Evolutionary conservation across 345 rosid species (phyloP).

Genomic region (Salix purpurea): DNA sequence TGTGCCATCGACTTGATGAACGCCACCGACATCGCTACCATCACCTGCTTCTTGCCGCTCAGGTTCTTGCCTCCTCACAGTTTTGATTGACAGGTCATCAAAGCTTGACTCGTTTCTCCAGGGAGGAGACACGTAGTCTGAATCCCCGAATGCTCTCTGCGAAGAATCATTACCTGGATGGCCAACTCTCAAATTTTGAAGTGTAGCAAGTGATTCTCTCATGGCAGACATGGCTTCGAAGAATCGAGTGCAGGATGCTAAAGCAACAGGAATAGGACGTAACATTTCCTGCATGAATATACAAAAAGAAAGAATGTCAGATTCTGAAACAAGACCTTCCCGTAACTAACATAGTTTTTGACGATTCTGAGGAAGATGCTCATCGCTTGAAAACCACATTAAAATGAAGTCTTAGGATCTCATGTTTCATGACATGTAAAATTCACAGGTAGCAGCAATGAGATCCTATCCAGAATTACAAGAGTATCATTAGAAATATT

Average conservation of each 20-base stretch:
- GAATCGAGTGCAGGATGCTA: constrained; percentile 95
- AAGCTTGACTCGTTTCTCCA: constrained; percentile 64
- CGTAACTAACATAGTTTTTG: neutral
- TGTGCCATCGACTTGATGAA: constrained; percentile 36
- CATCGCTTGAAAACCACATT: neutral
- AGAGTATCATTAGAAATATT: neutral
- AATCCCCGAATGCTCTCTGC: constrained; percentile 37
- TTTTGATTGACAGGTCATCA: constrained; percentile 55
- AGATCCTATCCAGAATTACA: neutral
- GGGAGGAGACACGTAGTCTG: constrained; percentile 64
- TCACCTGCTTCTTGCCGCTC: constrained; percentile 42
- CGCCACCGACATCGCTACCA: constrained; percentile 36
- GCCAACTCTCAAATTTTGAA: constrained; percentile 80
- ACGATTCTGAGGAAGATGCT: neutral
- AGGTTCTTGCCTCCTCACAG: constrained; percentile 34
- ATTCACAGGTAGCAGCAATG: neutral
- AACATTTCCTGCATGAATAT: constrained; percentile 71
- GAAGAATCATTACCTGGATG: constrained; percentile 40
- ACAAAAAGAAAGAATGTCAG: neutral
- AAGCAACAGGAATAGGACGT: constrained; percentile 95
- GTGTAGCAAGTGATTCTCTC: constrained; percentile 95
- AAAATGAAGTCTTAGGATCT: neutral
- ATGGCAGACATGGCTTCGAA: constrained; percentile 98
- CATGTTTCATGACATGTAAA: neutral
- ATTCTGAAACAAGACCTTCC: neutral